Conservation (phyloP, 768 basidiomycete genomes). For the Hydnum rufescens region DNA sequence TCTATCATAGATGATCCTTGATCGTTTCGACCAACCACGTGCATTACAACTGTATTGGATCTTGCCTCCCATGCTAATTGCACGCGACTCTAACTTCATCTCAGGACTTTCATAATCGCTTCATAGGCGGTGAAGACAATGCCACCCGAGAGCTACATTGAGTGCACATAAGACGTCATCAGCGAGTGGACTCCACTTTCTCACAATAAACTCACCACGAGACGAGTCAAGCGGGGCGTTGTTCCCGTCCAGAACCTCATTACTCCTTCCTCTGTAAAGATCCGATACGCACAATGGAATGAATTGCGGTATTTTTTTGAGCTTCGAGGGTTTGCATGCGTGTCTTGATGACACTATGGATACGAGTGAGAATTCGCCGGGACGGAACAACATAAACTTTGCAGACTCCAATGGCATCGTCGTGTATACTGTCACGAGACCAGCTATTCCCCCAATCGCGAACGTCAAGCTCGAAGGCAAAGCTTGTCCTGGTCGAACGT, state of each 20-base stretch:
- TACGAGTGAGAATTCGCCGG: not conserved
- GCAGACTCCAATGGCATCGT: conserved; percentile 70
- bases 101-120: conserved; percentile 39
- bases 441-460: conserved; percentile 82
- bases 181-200: not conserved
- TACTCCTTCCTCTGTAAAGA: conserved; percentile 84
- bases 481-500: conserved; percentile 59
- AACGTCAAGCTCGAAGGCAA: conserved; percentile 82
- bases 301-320: conserved; percentile 71
- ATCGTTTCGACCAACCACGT: too few species aligned
- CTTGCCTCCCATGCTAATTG: too few species aligned
- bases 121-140: conserved; percentile 90
- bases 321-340: conserved; percentile 92
- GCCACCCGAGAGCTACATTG: conserved; percentile 61
- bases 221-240: conserved; percentile 65
- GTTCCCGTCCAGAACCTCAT: conserved; percentile 93
- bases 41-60: too few species aligned
- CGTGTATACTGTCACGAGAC: conserved; percentile 83
- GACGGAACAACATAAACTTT: not conserved
- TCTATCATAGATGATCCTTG: too few species aligned
- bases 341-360: conserved; percentile 76
- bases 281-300: conserved; percentile 88
- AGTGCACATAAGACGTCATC: not conserved
- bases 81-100: too few species aligned
- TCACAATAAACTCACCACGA: conserved; percentile 34